Evolutionary conservation across 2,329 filamentous ascomycete species (phyloP).

Genomic region (Neocatenulostroma microsporum): DNA sequence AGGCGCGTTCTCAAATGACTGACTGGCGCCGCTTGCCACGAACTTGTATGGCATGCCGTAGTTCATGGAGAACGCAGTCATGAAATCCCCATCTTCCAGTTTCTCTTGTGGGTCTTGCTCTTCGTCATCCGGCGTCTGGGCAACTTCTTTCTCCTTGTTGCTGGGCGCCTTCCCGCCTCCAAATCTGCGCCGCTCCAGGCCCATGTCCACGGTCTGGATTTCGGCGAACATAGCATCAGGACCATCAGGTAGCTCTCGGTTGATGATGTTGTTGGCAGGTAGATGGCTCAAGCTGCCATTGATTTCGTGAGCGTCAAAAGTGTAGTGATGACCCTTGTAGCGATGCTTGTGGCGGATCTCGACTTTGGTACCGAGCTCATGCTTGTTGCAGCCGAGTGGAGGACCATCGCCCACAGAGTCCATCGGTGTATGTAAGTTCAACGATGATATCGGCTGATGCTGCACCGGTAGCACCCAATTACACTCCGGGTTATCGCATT

Average conservation of each 20-base stretch:
- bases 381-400: slow-evolving; percentile 20
- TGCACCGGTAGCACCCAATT: slow-evolving; percentile 30
- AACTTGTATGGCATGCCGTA: slow-evolving; percentile 60
- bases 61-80: slow-evolving; percentile 29
- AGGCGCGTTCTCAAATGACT: slow-evolving; percentile 44
- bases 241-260: slow-evolving; percentile 45
- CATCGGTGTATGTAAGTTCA: slow-evolving; percentile 21
- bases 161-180: slow-evolving; percentile 13
- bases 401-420: slow-evolving; percentile 23
- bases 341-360: slow-evolving; percentile 30
- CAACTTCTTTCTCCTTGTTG: too few species aligned
- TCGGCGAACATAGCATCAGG: slow-evolving; percentile 54
- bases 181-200: slow-evolving; percentile 26
- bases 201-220: slow-evolving; percentile 36
- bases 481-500: slow-evolving; percentile 49
- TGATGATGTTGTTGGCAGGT: slow-evolving; percentile 48
- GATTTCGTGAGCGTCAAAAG: slow-evolving; percentile 42
- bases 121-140: too few species aligned
- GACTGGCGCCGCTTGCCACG: slow-evolving; percentile 47
- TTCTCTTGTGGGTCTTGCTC: too few species aligned
- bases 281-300: slow-evolving; percentile 47
- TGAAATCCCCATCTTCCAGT: slow-evolving; percentile 28
- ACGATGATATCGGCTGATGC: slow-evolving; percentile 19
- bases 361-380: slow-evolving; percentile 26
- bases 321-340: slow-evolving; percentile 40